Percentiles rank a stretch among this genome's conserved stretches.
Conservation (phyloP, 2,329 filamentous ascomycete species). For the Colletotrichum scovillei region DNA sequence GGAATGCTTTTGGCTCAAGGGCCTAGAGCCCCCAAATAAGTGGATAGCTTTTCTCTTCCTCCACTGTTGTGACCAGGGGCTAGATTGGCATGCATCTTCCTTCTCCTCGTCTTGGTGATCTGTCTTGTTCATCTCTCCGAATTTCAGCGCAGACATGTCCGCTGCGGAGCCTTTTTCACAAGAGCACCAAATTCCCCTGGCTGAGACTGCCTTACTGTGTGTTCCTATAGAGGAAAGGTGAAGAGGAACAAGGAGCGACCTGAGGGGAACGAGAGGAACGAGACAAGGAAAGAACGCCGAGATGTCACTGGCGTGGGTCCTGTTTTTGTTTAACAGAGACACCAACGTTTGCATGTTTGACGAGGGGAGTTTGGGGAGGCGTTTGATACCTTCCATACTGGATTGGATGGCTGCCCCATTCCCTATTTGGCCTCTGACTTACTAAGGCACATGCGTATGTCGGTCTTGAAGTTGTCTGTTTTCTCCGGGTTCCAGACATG, state of each 20-base stretch:
- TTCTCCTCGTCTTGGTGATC: neutral
- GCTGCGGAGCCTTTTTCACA: neutral
- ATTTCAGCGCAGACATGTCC: neutral
- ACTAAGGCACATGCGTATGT: neutral
- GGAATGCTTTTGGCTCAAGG: neutral
- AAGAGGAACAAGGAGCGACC: neutral
- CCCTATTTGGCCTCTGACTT: neutral
- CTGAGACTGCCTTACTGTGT: too few species aligned
- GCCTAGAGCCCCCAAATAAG: neutral
- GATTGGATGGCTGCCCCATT: neutral
- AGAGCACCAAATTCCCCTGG: neutral
- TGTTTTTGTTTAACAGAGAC: conserved; percentile 4
- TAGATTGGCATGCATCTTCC: neutral
- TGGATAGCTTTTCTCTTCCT: neutral
- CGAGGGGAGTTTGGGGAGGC: neutral
- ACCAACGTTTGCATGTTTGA: conserved; percentile 5
- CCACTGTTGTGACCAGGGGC: neutral
- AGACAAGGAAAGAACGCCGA: neutral
- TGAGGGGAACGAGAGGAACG: neutral
- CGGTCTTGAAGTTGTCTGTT: too few species aligned
- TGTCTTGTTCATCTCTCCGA: neutral
- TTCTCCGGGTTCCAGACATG: neutral
- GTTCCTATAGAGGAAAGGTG: neutral
- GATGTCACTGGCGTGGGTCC: neutral
- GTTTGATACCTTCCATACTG: neutral